A percentile compares a stretch with the other conserved stretches of the same genome.
phyloP scores from a whole-genome alignment of 345 rosid species.

The Lepidium didymum region DNA sequence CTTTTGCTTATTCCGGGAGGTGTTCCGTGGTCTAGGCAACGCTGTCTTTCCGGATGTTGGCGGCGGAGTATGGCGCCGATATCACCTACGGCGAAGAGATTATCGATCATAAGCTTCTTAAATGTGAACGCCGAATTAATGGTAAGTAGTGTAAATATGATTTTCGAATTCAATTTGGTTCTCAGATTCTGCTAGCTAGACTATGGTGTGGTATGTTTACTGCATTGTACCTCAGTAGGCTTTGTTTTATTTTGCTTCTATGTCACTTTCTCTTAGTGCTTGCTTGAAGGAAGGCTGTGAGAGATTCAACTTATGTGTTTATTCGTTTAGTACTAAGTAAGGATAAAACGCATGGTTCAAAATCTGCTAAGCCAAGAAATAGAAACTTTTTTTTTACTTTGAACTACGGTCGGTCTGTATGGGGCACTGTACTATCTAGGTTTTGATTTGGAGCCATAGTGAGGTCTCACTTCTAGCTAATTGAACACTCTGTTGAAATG shows the following conservation, averaged over 20 bases:
- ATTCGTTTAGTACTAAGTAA: background rate
- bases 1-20: background rate
- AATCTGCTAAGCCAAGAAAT: background rate
- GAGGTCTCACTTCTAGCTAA: background rate
- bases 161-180: background rate
- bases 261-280: background rate
- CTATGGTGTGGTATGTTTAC: background rate
- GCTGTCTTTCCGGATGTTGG: slow-evolving; percentile 63
- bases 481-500: background rate
- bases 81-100: slow-evolving; percentile 92
- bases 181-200: background rate
- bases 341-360: background rate
- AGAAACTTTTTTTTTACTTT: no score
- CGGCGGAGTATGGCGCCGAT: slow-evolving; percentile 86
- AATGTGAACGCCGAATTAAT: slow-evolving; percentile 62
- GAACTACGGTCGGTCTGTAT: no score
- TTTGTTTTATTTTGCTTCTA: background rate
- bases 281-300: background rate
- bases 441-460: background rate
- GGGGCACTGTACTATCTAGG: background rate
- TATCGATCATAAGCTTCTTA: slow-evolving; percentile 70
- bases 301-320: background rate
- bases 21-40: slow-evolving; percentile 50
- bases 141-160: slow-evolving; percentile 27
- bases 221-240: background rate